Percentiles rank a stretch among this genome's conserved stretches.
Conservation (phyloP, 495 filamentous ascomycete species). For the Tetracladium setigerum region DNA sequence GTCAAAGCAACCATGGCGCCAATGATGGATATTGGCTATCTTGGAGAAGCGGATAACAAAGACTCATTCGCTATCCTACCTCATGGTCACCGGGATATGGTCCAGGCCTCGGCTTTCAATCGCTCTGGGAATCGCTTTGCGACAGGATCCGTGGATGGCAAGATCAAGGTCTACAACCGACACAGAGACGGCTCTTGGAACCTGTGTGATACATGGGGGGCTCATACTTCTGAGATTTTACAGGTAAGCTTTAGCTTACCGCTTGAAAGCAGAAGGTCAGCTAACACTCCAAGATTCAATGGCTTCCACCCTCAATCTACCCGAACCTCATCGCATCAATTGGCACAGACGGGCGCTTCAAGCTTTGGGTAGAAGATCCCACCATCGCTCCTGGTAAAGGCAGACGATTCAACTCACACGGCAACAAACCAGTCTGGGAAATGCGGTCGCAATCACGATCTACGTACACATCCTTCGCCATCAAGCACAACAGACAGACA, state of each 20-base stretch:
- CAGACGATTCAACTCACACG: conserved; percentile 59
- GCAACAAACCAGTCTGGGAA: conserved; percentile 25
- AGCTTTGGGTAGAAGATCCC: conserved; percentile 84
- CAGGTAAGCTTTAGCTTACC: conserved; percentile 50
- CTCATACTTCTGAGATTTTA: conserved; percentile 84
- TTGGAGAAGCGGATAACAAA: neutral
- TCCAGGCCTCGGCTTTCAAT: conserved; percentile 63
- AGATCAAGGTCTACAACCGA: conserved; percentile 83
- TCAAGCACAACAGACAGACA: conserved; percentile 61
- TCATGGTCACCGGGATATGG: conserved; percentile 61
- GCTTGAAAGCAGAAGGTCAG: neutral
- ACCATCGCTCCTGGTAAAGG: conserved; percentile 61
- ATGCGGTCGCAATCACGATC: conserved; percentile 44
- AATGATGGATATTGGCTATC: conserved; percentile 7
- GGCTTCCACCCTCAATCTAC: conserved; percentile 53
- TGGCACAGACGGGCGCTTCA: conserved; percentile 79
- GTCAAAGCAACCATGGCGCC: neutral
- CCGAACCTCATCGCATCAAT: conserved; percentile 55
- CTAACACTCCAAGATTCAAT: conserved; percentile 56
- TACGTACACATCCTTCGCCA: conserved; percentile 70
- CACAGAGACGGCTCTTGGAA: conserved; percentile 72
- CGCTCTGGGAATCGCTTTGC: conserved; percentile 84
- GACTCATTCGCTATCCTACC: conserved; percentile 37
- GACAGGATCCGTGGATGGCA: conserved; percentile 86
- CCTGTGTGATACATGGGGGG: conserved; percentile 79